A percentile compares a stretch with the other conserved stretches of the same genome.
Conservation (phyloP, 768 basidiomycete species). For the Suillus paluster region DNA sequence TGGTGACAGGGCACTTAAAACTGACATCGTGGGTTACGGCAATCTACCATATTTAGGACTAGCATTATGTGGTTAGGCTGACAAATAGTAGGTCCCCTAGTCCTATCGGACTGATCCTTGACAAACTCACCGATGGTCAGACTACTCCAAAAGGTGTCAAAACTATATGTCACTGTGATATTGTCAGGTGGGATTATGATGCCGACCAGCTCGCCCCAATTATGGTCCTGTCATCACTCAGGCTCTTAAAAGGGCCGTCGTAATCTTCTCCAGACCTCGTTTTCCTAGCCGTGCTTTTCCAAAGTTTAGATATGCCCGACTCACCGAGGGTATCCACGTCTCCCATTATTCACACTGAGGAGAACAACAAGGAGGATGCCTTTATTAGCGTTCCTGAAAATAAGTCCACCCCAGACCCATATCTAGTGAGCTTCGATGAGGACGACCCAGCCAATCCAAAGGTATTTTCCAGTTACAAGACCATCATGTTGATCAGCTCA, state of each 20-base stretch:
- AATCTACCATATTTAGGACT: background rate
- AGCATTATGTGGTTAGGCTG: background rate
- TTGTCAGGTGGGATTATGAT: background rate
- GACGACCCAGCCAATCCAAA: slow-evolving; percentile 53
- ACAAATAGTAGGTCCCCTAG: background rate
- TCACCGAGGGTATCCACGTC: background rate
- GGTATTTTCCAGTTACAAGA: slow-evolving; percentile 32
- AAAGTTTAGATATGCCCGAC: background rate
- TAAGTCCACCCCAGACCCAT: slow-evolving; percentile 25
- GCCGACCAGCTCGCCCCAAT: background rate
- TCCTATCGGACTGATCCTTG: background rate
- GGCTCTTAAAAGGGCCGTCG: background rate
- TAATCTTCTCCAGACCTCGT: background rate
- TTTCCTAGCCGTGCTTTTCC: background rate
- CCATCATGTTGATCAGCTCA: slow-evolving; percentile 4
- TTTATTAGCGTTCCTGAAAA: background rate
- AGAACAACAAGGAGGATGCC: background rate
- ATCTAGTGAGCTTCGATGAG: slow-evolving; percentile 34
- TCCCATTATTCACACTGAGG: background rate
- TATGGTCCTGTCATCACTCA: background rate
- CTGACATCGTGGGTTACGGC: too few species aligned
- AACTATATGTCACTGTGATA: background rate
- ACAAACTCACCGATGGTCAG: background rate
- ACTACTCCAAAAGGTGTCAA: background rate
- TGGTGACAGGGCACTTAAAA: too few species aligned